A percentile compares a stretch with the other conserved stretches of the same genome.
phyloP scores from a whole-genome alignment of 495 filamentous ascomycete genomes.

The Hypoxylon perforatum region DNA sequence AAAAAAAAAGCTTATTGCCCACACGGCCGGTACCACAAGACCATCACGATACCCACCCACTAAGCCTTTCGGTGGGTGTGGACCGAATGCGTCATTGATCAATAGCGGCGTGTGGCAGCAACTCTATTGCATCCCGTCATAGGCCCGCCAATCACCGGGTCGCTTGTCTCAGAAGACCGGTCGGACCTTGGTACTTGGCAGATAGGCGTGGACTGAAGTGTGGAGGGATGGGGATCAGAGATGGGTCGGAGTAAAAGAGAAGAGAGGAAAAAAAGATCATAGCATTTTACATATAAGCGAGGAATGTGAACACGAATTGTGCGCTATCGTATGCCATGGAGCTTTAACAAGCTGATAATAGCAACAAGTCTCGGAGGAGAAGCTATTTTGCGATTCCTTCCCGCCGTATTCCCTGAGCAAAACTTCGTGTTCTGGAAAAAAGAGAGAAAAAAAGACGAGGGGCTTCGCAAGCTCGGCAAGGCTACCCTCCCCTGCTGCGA shows the following conservation, averaged over 20 bases:
- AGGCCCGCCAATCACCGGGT: conserved; percentile 38
- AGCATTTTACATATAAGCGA: conserved; percentile 10
- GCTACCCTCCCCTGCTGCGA: not conserved
- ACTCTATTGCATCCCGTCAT: conserved; percentile 38
- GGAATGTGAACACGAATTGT: conserved; percentile 28
- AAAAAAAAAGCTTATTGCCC: conserved; percentile 35
- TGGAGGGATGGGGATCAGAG: conserved; percentile 18
- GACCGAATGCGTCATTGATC: conserved; percentile 47
- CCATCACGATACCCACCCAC: conserved; percentile 19
- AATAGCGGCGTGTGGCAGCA: conserved; percentile 39
- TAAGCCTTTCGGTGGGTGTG: conserved; percentile 29
- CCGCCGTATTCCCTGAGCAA: conserved; percentile 8
- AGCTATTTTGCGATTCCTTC: not conserved
- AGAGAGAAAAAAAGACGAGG: conserved; percentile 8
- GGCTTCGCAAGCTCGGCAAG: conserved; percentile 18
- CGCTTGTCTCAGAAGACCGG: conserved; percentile 39
- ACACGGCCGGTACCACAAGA: conserved; percentile 27
- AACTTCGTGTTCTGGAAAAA: conserved; percentile 29
- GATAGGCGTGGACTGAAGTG: conserved; percentile 11
- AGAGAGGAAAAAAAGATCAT: too few species aligned
- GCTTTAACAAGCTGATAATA: not conserved
- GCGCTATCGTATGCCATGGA: not conserved
- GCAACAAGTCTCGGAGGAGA: not conserved
- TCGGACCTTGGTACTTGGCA: conserved; percentile 29
- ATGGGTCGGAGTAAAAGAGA: not conserved